Base-by-base conservation (phyloP, 1,284 basidiomycete species). In the Flammula alnicola region DNA sequence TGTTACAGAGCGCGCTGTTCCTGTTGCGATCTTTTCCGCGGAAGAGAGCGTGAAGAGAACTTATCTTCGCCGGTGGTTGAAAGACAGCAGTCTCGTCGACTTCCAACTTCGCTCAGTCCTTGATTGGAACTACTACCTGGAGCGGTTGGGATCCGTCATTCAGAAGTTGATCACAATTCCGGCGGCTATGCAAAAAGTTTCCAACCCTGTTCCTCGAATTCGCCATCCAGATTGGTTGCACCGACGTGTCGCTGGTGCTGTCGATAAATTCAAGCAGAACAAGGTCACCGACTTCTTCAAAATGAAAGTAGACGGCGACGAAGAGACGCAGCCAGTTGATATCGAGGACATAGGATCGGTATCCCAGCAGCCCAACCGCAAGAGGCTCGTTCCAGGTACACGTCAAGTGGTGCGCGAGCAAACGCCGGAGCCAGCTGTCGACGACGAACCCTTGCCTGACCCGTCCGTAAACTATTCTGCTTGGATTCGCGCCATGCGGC, bases 161-260 rank as follows among this genome's bases (percentile, higher is more conserved):
- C 97, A 99, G 73, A 99, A 99, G 66, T 79, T 99, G 47, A 99
- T 99, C 71, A 99, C 97, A 3, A 99, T 99, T 61, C 97, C 97
- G 6, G 97, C 97, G 4, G 97, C 97, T 0, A 91, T 99, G 84
- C 97, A 99, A 69, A 95, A 95, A 64, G 92, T 99, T 30, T 71
- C 90, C 8, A 99, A 99, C 65, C 97, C 97, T 0, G 97, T 99
- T 1, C 93, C 96, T 10, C 86, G 97, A 16, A 90, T 99, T 52
- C 86, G 88, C 10, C 97, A 99, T 72, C 97, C 97, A 0, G 97
- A 99, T 67, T 99, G 97, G 97, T 78, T 99, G 30, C 90, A 93
- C 71, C 87, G 91, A 46, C 82, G 97, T 26, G 92, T 99, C 12
- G 90, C 89, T 5, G 90, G 88, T 2, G 81, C 89, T 16, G 86